A percentile compares a stretch with the other conserved stretches of the same genome.
Conservation (phyloP, 345 rosid species). For the Combretum micranthum region DNA sequence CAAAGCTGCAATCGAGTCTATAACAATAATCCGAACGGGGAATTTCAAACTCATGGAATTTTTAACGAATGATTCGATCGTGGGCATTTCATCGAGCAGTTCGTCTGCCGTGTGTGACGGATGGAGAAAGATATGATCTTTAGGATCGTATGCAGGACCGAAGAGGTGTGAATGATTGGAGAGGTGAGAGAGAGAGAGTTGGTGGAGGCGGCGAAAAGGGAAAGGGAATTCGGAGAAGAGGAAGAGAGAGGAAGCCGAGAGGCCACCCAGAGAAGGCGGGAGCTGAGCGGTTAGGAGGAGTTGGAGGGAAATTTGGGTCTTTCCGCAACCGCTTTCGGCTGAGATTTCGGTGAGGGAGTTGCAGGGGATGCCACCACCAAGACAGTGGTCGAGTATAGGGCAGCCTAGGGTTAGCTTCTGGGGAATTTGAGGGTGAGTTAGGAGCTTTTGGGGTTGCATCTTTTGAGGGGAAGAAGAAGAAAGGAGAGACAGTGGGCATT, state of each 20-base stretch:
- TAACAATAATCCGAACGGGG: slow-evolving; percentile 66
- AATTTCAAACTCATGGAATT: slow-evolving; percentile 26
- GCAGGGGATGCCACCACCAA: slow-evolving; percentile 75
- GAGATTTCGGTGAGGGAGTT: slow-evolving; percentile 69
- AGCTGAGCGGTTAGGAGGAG: slow-evolving; percentile 69
- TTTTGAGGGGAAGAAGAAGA: neutral
- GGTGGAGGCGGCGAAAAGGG: slow-evolving; percentile 69
- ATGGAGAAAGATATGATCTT: slow-evolving; percentile 49
- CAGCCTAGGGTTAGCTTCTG: slow-evolving; percentile 63
- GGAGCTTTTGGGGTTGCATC: slow-evolving; percentile 44
- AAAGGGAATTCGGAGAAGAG: slow-evolving; percentile 77
- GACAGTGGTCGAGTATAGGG: slow-evolving; percentile 47
- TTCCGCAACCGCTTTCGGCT: slow-evolving; percentile 82
- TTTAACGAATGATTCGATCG: slow-evolving; percentile 35
- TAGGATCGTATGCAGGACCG: slow-evolving; percentile 29
- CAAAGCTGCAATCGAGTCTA: slow-evolving; percentile 83
- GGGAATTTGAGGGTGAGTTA: slow-evolving; percentile 12
- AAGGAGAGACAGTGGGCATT: neutral
- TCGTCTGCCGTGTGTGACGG: slow-evolving; percentile 57
- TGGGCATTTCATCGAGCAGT: slow-evolving; percentile 68
- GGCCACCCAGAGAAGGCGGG: slow-evolving; percentile 67
- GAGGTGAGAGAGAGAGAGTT: slow-evolving; percentile 38
- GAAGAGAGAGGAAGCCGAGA: slow-evolving; percentile 62
- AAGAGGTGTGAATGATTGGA: slow-evolving; percentile 22
- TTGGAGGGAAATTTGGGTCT: slow-evolving; percentile 88